Percentiles rank a stretch among this genome's conserved stretches.
Conservation (phyloP, 2,329 filamentous ascomycete species). For the Tolypocladium capitatum region DNA sequence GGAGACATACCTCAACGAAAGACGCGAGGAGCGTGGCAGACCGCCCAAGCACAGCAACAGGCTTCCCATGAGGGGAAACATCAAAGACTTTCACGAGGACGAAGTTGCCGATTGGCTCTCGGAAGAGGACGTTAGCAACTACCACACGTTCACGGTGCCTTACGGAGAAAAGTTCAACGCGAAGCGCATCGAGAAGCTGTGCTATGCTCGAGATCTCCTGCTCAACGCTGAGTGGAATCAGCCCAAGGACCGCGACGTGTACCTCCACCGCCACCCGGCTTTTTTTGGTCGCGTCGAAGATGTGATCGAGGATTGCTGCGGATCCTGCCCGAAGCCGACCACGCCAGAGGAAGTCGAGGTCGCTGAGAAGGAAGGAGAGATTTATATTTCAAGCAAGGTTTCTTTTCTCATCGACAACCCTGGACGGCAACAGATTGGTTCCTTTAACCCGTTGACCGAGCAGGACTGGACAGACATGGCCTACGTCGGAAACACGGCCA, state of each 20-base stretch:
- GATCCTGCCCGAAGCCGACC: slow-evolving; percentile 55
- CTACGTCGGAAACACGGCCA: slow-evolving; percentile 67
- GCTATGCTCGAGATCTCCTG: slow-evolving; percentile 69
- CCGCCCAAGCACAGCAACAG: slow-evolving; percentile 35
- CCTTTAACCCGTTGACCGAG: slow-evolving; percentile 69
- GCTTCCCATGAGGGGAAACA: slow-evolving; percentile 46
- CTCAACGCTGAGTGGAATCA: slow-evolving; percentile 84
- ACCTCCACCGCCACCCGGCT: slow-evolving; percentile 71
- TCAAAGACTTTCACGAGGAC: slow-evolving; percentile 66
- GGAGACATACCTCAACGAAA: slow-evolving; percentile 56
- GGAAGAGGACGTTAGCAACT: slow-evolving; percentile 63
- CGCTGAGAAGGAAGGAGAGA: slow-evolving; percentile 58
- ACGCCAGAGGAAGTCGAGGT: slow-evolving; percentile 61
- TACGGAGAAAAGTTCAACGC: slow-evolving; percentile 51
- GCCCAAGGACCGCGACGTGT: slow-evolving; percentile 57
- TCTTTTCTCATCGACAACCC: slow-evolving; percentile 70
- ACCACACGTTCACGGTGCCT: slow-evolving; percentile 63
- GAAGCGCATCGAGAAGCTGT: slow-evolving; percentile 65
- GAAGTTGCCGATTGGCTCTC: slow-evolving; percentile 76
- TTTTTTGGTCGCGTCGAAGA: slow-evolving; percentile 70
- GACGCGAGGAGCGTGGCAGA: slow-evolving; percentile 59
- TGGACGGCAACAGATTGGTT: slow-evolving; percentile 57
- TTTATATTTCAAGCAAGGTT: slow-evolving; percentile 62
- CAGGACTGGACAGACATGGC: slow-evolving; percentile 88
- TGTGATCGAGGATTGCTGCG: slow-evolving; percentile 71